phyloP scores from a whole-genome alignment of 2,329 filamentous ascomycete species.

The Plectosphaerella cucumerina region DNA sequence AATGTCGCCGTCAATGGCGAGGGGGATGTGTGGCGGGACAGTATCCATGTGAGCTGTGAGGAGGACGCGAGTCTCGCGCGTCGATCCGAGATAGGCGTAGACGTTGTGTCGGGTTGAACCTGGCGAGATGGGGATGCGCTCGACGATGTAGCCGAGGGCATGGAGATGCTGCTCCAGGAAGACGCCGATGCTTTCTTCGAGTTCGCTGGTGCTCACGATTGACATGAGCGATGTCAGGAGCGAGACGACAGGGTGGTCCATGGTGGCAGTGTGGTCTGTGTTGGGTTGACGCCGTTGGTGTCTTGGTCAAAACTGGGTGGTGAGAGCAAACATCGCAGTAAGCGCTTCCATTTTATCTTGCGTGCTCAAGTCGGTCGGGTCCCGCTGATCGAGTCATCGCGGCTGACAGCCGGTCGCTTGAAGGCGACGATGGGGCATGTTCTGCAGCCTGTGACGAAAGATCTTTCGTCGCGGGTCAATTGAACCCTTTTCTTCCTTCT shows the following conservation, averaged over 20 bases:
- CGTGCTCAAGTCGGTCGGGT: no score
- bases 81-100: slow-evolving; percentile 30
- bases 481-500: neutral
- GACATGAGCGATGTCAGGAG: slow-evolving; percentile 28
- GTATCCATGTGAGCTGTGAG: slow-evolving; percentile 31
- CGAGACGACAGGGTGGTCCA: slow-evolving; percentile 14
- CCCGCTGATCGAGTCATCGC: no score
- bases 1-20: slow-evolving; percentile 29
- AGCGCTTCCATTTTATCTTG: no score
- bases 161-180: slow-evolving; percentile 26
- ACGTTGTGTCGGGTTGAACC: slow-evolving; percentile 29
- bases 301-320: no score
- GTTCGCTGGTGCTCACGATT: slow-evolving; percentile 29
- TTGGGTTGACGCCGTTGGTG: no score
- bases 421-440: no score
- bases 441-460: no score
- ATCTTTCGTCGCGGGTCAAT: no score
- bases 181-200: slow-evolving; percentile 27
- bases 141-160: slow-evolving; percentile 27
- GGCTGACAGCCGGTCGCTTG: no score
- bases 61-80: slow-evolving; percentile 23
- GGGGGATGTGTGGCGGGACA: slow-evolving; percentile 49
- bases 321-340: no score
- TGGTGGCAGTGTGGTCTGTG: no score
- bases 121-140: slow-evolving; percentile 26